phyloP scores from a whole-genome alignment of 2,329 filamentous ascomycete species.

The Didymella segeticola region DNA sequence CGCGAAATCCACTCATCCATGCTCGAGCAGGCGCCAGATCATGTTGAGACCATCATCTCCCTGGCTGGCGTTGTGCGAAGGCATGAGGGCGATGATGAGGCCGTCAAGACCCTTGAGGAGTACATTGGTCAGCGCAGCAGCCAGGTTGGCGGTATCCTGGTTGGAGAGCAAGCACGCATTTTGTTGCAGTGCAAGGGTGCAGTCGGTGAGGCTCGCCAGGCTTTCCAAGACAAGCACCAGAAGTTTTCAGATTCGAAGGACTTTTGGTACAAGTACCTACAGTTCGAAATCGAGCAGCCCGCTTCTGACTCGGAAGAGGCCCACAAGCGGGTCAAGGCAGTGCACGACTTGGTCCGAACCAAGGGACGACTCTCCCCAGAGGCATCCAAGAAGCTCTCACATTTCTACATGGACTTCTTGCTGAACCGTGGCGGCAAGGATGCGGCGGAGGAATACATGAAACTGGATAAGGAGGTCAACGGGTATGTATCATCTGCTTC shows the following conservation, averaged over 20 bases:
- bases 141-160: slow-evolving; percentile 83
- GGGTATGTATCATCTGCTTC: slow-evolving; percentile 59
- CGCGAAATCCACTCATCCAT: slow-evolving; percentile 85
- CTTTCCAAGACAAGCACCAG: slow-evolving; percentile 82
- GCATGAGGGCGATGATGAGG: slow-evolving; percentile 81
- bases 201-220: slow-evolving; percentile 78
- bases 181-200: slow-evolving; percentile 88
- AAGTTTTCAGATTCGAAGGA: slow-evolving; percentile 84
- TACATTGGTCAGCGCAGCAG: slow-evolving; percentile 77
- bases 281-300: slow-evolving; percentile 87
- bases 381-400: slow-evolving; percentile 76
- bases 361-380: slow-evolving; percentile 73
- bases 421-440: slow-evolving; percentile 82
- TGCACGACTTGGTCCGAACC: slow-evolving; percentile 75
- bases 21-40: slow-evolving; percentile 75
- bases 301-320: slow-evolving; percentile 69
- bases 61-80: slow-evolving; percentile 87
- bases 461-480: slow-evolving; percentile 84
- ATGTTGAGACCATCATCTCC: slow-evolving; percentile 86
- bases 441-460: slow-evolving; percentile 84
- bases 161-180: slow-evolving; percentile 85
- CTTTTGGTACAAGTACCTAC: slow-evolving; percentile 90
- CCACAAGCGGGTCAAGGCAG: slow-evolving; percentile 77
- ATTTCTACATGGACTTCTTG: slow-evolving; percentile 82
- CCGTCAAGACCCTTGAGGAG: slow-evolving; percentile 80